Evolutionary conservation across 2,329 filamentous ascomycete genomes (phyloP).

Genomic region (Fusarium concolor): DNA sequence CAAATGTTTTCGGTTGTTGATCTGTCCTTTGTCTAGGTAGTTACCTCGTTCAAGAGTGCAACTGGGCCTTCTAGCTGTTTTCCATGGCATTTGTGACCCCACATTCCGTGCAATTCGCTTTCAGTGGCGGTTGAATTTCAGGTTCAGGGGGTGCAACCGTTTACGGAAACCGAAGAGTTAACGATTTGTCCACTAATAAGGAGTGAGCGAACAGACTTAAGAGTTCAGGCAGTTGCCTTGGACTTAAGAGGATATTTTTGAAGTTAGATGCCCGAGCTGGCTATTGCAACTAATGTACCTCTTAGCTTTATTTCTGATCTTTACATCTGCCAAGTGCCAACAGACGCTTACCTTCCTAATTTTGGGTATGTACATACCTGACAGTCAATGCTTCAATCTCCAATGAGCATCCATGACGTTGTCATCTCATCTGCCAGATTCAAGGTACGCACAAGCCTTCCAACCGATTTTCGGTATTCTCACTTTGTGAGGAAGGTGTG

Average conservation of each 20-base stretch:
- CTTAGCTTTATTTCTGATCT: not conserved
- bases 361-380: no score
- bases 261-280: no score
- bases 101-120: constrained; percentile 16
- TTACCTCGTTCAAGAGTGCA: not conserved
- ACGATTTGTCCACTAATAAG: not conserved
- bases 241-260: no score
- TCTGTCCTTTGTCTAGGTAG: not conserved
- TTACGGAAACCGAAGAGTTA: not conserved
- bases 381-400: not conserved
- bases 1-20: not conserved
- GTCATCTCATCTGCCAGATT: no score
- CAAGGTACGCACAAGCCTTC: not conserved
- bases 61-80: not conserved
- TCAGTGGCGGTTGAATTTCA: constrained; percentile 26
- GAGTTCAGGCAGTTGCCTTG: no score
- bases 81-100: constrained; percentile 15
- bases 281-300: no score
- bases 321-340: not conserved
- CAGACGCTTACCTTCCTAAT: no score
- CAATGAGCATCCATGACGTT: constrained; percentile 11
- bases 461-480: not conserved
- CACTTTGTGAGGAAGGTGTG: not conserved
- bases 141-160: constrained; percentile 21
- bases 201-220: not conserved